Conservation (phyloP, 441 rosid species). For the Pelargonium myrrhifolium region DNA sequence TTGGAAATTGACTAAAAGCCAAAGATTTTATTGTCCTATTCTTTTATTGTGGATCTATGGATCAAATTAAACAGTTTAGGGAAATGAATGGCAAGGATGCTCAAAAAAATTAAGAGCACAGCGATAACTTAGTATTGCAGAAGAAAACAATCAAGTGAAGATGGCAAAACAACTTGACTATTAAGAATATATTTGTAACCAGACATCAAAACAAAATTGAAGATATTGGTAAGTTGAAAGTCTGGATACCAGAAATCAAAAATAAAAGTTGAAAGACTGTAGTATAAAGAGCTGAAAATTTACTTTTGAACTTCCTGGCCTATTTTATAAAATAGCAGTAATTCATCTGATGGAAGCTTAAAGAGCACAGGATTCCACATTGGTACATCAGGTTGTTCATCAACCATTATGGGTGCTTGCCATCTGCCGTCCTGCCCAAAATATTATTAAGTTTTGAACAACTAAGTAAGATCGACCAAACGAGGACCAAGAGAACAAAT, state of each 20-base stretch:
- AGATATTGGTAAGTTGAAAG: neutral
- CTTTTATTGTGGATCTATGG: too few relatives aligned
- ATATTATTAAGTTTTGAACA: neutral
- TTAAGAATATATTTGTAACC: neutral
- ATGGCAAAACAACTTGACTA: neutral
- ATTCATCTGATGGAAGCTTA: conserved; percentile 64
- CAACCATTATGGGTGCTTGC: conserved; percentile 48
- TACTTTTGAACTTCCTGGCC: conserved; percentile 89
- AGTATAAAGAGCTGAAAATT: conserved; percentile 10
- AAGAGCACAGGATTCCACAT: conserved; percentile 93
- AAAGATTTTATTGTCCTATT: too few relatives aligned
- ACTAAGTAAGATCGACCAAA: neutral
- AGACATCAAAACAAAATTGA: neutral
- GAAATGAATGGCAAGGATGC: too few relatives aligned
- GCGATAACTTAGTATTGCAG: too few relatives aligned
- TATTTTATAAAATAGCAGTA: conserved; percentile 74
- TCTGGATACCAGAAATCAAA: conserved; percentile 6
- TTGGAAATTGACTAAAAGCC: too few relatives aligned
- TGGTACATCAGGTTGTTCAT: conserved; percentile 68
- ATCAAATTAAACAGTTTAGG: too few relatives aligned
- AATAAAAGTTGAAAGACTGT: neutral
- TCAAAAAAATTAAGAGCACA: too few relatives aligned
- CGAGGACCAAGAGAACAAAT: neutral
- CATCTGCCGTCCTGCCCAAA: conserved; percentile 55
- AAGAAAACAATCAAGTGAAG: neutral